Conservation (phyloP, 352 stramenopile species). For the Phytophthora agathidicida region DNA sequence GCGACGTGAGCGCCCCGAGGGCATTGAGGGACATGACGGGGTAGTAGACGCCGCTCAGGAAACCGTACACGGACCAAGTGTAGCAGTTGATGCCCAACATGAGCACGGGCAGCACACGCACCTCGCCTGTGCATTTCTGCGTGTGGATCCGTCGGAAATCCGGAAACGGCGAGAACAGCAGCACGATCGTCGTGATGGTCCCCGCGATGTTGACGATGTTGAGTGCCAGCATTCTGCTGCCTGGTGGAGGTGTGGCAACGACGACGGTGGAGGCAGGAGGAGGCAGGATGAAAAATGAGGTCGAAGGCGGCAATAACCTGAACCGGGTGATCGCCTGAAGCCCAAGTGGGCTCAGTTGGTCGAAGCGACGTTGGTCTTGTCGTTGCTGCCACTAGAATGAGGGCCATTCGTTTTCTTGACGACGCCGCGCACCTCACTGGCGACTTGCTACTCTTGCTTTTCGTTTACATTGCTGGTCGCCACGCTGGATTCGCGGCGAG, state of each 20-base stretch:
- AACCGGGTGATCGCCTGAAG: neutral
- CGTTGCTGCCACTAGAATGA: slow-evolving; percentile 1
- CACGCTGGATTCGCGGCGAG: neutral
- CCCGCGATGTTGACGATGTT: slow-evolving; percentile 24
- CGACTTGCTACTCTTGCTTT: slow-evolving; percentile 8
- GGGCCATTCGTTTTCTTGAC: slow-evolving; percentile 31
- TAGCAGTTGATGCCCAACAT: slow-evolving; percentile 42
- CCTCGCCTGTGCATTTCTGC: slow-evolving; percentile 33
- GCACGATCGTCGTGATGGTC: slow-evolving; percentile 31
- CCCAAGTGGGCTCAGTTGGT: no score
- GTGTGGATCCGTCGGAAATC: slow-evolving; percentile 40
- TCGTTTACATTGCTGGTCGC: slow-evolving; percentile 31
- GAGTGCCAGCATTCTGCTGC: slow-evolving; percentile 28
- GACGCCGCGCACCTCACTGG: slow-evolving; percentile 27
- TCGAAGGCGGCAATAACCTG: neutral
- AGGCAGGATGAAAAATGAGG: slow-evolving; percentile 13
- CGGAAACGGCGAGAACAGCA: slow-evolving; percentile 34
- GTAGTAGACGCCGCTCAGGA: slow-evolving; percentile 32
- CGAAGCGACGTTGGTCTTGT: no score
- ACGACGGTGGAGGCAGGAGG: neutral
- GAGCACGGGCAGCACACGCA: slow-evolving; percentile 34
- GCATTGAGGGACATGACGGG: slow-evolving; percentile 37
- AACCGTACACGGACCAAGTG: slow-evolving; percentile 35
- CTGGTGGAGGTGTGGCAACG: no score
- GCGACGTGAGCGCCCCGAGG: slow-evolving; percentile 33